These are phyloP conservation scores for Aspergillus hortae DNA, from an alignment of 2,329 filamentous ascomycete species.

Conservation along the genomic window DNA sequence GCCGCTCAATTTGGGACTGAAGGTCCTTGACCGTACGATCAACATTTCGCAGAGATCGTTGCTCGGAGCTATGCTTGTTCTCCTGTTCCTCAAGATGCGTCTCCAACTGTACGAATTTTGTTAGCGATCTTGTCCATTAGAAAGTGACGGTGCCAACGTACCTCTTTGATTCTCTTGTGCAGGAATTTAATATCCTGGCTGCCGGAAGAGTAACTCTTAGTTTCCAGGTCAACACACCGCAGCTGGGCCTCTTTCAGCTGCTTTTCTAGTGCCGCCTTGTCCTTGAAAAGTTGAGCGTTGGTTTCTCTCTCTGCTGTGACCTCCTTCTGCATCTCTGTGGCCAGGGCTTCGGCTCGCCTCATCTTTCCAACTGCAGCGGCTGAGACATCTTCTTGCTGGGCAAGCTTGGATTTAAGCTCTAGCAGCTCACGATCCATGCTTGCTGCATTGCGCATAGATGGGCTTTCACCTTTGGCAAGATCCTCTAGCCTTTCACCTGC, in stretches of 20 bases:
- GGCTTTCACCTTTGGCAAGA: slow-evolving; percentile 77
- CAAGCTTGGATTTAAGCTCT: slow-evolving; percentile 81
- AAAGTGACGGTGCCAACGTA: slow-evolving; percentile 44
- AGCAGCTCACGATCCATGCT: slow-evolving; percentile 84
- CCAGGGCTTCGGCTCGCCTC: slow-evolving; percentile 84
- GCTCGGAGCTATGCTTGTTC: slow-evolving; percentile 71
- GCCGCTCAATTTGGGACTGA: slow-evolving; percentile 85
- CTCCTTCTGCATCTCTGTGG: slow-evolving; percentile 88
- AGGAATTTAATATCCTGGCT: slow-evolving; percentile 95
- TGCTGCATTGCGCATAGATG: slow-evolving; percentile 84
- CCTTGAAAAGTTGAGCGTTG: slow-evolving; percentile 76
- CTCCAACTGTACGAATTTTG: slow-evolving; percentile 63
- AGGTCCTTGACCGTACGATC: slow-evolving; percentile 93
- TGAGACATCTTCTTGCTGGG: slow-evolving; percentile 90
- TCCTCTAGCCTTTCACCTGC: slow-evolving; percentile 86
- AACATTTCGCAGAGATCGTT: slow-evolving; percentile 84
- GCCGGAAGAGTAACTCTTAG: slow-evolving; percentile 90
- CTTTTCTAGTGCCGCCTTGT: slow-evolving; percentile 88
- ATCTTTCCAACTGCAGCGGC: slow-evolving; percentile 94
- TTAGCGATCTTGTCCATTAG: slow-evolving; percentile 14
- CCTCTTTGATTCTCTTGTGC: slow-evolving; percentile 91
- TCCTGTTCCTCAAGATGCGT: slow-evolving; percentile 80
- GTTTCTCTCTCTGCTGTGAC: slow-evolving; percentile 80
- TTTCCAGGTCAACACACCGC: slow-evolving; percentile 86
- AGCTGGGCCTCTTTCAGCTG: slow-evolving; percentile 85